These are phyloP conservation scores for Vaccinium macrocarpon DNA, from an alignment of 148 eudicot genomes.

Conservation along the genomic window DNA sequence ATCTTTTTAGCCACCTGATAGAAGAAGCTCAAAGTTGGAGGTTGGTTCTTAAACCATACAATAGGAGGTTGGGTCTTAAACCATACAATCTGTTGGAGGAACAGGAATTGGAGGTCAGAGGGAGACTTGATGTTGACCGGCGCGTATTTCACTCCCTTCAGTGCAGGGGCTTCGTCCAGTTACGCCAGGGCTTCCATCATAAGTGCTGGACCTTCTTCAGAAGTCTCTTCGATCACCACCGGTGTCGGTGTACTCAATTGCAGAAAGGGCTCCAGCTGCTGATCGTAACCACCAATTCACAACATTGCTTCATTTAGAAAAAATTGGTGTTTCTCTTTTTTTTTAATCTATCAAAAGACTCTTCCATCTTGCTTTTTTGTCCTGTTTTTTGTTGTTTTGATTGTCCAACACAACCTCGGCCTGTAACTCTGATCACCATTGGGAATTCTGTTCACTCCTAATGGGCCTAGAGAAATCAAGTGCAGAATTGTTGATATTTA, in stretches of 20 bases:
- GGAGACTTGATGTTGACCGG: too few species aligned
- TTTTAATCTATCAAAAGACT: neutral
- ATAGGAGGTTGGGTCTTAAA: too few species aligned
- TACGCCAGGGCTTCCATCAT: conserved; percentile 71
- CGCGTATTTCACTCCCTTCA: conserved; percentile 58
- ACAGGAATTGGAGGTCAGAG: too few species aligned
- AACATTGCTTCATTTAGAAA: neutral
- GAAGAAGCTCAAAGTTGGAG: too few species aligned
- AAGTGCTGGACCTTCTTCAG: conserved; percentile 55
- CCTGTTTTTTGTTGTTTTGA: conserved; percentile 9
- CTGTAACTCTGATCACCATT: conserved; percentile 34
- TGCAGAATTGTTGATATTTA: conserved; percentile 42
- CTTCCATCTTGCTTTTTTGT: conserved; percentile 16
- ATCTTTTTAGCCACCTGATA: too few species aligned
- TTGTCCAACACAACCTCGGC: conserved; percentile 47
- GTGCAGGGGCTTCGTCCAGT: conserved; percentile 56
- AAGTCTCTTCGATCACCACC: conserved; percentile 40
- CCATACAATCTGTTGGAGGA: too few species aligned
- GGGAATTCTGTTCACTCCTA: conserved; percentile 11
- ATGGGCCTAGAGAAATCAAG: conserved; percentile 36
- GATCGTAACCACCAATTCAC: conserved; percentile 12
- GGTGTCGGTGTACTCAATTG: conserved; percentile 54
- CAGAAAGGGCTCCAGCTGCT: conserved; percentile 60
- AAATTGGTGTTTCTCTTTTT: too few species aligned
- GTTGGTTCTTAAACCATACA: too few species aligned